These are phyloP conservation scores for Elsinoe necatrix DNA, from an alignment of 2,329 filamentous ascomycete species.

Conservation along the genomic window DNA sequence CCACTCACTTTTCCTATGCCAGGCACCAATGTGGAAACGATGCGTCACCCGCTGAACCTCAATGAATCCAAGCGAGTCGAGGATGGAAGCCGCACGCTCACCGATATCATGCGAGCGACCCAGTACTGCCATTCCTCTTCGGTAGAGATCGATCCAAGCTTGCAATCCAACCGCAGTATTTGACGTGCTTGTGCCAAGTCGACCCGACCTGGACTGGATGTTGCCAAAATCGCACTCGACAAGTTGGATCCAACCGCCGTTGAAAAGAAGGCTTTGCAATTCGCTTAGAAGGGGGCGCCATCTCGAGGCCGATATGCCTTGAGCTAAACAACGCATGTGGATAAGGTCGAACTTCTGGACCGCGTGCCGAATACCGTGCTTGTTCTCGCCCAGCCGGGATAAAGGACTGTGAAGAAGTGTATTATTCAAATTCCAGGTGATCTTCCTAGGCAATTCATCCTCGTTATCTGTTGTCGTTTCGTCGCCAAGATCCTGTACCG, in stretches of 20 bases:
- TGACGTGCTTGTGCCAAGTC: constrained; percentile 43
- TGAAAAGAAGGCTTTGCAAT: constrained; percentile 59
- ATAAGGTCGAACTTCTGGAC: constrained; percentile 62
- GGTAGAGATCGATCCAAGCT: constrained; percentile 31
- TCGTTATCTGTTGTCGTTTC: background rate
- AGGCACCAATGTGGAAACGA: background rate
- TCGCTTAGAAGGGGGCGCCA: constrained; percentile 69
- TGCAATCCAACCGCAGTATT: constrained; percentile 34
- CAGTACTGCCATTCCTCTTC: constrained; percentile 25
- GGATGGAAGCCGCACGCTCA: background rate
- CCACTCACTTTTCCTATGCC: background rate
- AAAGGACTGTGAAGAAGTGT: background rate
- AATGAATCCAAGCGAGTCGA: background rate
- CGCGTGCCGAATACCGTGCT: background rate
- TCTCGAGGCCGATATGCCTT: constrained; percentile 59
- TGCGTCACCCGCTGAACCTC: background rate
- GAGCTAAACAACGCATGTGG: constrained; percentile 61
- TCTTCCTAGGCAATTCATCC: background rate
- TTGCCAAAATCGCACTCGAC: constrained; percentile 68
- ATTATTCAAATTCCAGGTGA: background rate
- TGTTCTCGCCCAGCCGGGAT: background rate
- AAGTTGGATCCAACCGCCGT: constrained; percentile 74
- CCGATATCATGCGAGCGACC: background rate
- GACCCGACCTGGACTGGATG: constrained; percentile 73
- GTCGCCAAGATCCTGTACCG: background rate